phyloP scores from a whole-genome alignment of 768 basidiomycete species.

The Trametes maxima region DNA sequence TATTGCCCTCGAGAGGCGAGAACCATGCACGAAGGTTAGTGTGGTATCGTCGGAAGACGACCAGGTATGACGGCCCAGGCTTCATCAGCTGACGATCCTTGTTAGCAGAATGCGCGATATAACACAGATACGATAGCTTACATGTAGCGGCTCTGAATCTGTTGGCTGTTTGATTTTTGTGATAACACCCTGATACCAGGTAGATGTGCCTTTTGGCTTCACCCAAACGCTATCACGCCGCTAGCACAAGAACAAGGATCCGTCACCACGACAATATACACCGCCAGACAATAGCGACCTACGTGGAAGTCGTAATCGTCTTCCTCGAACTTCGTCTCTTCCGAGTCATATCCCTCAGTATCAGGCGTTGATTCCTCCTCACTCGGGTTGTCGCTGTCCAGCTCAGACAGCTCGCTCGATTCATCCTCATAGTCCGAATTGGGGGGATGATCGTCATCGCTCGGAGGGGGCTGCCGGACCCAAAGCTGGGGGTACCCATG shows the following conservation, averaged over 20 bases:
- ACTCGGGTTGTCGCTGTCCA: constrained; percentile 10
- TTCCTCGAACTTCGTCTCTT: constrained; percentile 7
- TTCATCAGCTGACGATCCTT: background rate
- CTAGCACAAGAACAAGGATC: background rate
- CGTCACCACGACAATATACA: background rate
- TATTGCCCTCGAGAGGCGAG: constrained; percentile 33
- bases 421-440: constrained; percentile 3
- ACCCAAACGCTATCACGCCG: constrained; percentile 17
- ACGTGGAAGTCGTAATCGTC: constrained; percentile 11
- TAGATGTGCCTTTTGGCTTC: constrained; percentile 8
- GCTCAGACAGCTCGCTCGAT: constrained; percentile 19
- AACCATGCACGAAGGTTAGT: constrained; percentile 26
- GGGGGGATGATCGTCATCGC: constrained; percentile 12
- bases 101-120: background rate
- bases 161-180: constrained; percentile 8
- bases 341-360: constrained; percentile 6
- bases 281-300: background rate
- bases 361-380: constrained; percentile 19
- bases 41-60: constrained; percentile 26
- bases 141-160: background rate
- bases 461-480: constrained; percentile 10
- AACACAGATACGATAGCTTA: background rate
- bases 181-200: constrained; percentile 18
- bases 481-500: background rate
- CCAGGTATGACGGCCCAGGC: constrained; percentile 18